Evolutionary conservation across 352 stramenopile genomes (phyloP).

Genomic region (Phytophthora constricta): DNA sequence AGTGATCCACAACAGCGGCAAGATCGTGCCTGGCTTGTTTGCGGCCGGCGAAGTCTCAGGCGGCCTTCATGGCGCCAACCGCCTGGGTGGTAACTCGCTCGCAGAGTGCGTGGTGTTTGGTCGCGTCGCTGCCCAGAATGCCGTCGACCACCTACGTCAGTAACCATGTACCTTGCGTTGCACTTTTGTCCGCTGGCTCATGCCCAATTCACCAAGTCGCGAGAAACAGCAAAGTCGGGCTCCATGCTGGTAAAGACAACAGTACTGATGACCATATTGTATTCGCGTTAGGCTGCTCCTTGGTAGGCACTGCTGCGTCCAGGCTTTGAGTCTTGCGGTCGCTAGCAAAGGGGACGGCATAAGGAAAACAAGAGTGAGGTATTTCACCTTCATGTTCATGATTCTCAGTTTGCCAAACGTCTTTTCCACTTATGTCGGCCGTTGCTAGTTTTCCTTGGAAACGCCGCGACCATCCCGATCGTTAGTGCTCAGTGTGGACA

Average conservation of each 20-base stretch:
- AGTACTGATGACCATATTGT: conserved; percentile 4
- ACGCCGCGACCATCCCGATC: conserved; percentile 23
- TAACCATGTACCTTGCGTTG: conserved; percentile 30
- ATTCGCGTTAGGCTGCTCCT: conserved; percentile 3
- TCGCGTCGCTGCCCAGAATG: conserved; percentile 72
- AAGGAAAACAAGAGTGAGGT: neutral
- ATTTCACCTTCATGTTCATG: neutral
- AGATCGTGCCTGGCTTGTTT: conserved; percentile 86
- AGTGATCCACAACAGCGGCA: conserved; percentile 69
- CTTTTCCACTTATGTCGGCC: conserved; percentile 22
- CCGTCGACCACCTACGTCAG: conserved; percentile 42
- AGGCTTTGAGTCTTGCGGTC: conserved; percentile 17
- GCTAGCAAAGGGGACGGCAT: neutral
- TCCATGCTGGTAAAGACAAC: too few relatives aligned
- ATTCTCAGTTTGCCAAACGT: neutral
- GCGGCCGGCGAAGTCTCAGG: conserved; percentile 94
- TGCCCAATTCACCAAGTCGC: conserved; percentile 11
- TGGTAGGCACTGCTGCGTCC: conserved; percentile 21
- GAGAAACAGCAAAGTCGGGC: too few relatives aligned
- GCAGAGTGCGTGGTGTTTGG: conserved; percentile 94
- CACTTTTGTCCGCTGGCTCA: conserved; percentile 3
- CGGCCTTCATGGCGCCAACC: conserved; percentile 93
- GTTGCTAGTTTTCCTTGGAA: conserved; percentile 28
- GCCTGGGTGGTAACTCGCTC: conserved; percentile 89
- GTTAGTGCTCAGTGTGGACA: conserved; percentile 20